phyloP scores from a whole-genome alignment of 2,329 filamentous ascomycete genomes.

The Blastomyces gilchristii region DNA sequence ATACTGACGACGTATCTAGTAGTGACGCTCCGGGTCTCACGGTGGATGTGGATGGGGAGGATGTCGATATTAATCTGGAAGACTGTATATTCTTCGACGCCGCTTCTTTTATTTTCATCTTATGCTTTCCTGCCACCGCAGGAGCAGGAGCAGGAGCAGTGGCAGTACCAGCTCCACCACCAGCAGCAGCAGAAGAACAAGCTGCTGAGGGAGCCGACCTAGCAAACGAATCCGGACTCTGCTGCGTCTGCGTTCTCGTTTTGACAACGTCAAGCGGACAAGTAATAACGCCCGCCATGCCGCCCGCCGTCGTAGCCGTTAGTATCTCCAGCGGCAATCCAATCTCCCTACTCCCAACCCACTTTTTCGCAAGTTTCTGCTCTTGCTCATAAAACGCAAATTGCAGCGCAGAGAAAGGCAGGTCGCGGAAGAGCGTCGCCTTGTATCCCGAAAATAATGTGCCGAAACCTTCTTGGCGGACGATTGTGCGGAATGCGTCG shows the following conservation, averaged over 20 bases:
- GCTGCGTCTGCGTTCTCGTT: constrained; percentile 88
- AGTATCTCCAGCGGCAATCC: constrained; percentile 75
- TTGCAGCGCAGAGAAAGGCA: constrained; percentile 91
- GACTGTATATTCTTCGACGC: constrained; percentile 41
- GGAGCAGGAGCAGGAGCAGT: not conserved
- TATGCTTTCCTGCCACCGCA: not conserved
- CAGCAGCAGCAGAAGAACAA: constrained; percentile 7
- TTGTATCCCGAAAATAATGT: constrained; percentile 97
- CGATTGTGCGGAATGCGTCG: constrained; percentile 77
- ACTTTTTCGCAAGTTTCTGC: constrained; percentile 67
- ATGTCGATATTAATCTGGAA: constrained; percentile 73
- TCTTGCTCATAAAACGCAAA: constrained; percentile 98
- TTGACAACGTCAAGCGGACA: constrained; percentile 97
- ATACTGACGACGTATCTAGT: constrained; percentile 80
- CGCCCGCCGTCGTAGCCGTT: constrained; percentile 81
- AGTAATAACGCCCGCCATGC: constrained; percentile 85
- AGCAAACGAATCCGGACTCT: constrained; percentile 42
- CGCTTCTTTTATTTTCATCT: constrained; percentile 15
- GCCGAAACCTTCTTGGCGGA: constrained; percentile 66
- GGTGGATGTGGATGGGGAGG: constrained; percentile 74
- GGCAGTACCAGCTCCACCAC: not conserved
- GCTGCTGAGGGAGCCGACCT: not conserved
- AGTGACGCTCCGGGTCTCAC: constrained; percentile 67
- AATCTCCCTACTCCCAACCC: constrained; percentile 71
- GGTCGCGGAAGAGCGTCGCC: constrained; percentile 83